Evolutionary conservation across 2,329 filamentous ascomycete genomes (phyloP).

Genomic region (Xylaria sp.): DNA sequence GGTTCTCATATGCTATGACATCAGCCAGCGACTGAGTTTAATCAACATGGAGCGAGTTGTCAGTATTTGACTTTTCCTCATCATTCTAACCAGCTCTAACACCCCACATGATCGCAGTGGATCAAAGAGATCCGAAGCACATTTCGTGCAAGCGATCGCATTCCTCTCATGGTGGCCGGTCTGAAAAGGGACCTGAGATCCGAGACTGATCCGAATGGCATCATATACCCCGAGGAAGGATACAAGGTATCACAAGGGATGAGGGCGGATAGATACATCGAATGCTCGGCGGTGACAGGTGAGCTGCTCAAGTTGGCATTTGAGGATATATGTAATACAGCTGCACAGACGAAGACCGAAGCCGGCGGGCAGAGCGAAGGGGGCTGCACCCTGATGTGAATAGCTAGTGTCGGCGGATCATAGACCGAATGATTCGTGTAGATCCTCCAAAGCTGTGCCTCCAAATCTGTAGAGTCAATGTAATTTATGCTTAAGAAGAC

Average conservation of each 20-base stretch:
- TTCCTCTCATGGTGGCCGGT: slow-evolving; percentile 67
- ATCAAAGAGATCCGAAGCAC: slow-evolving; percentile 62
- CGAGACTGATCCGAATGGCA: slow-evolving; percentile 67
- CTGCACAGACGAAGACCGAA: slow-evolving; percentile 58
- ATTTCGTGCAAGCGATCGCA: slow-evolving; percentile 58
- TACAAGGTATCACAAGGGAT: slow-evolving; percentile 66
- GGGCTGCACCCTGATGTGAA: slow-evolving; percentile 54
- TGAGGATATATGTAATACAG: slow-evolving; percentile 69
- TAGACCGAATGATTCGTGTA: not conserved
- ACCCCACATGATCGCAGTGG: slow-evolving; percentile 57
- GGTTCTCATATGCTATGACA: slow-evolving; percentile 70
- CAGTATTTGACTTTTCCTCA: slow-evolving; percentile 42
- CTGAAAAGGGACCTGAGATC: slow-evolving; percentile 70
- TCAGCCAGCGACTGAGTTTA: slow-evolving; percentile 66
- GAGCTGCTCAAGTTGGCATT: slow-evolving; percentile 67
- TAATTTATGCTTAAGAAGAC: not conserved
- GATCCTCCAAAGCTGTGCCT: not conserved
- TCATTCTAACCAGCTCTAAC: slow-evolving; percentile 10
- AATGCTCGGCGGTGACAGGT: slow-evolving; percentile 70
- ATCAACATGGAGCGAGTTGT: slow-evolving; percentile 68
- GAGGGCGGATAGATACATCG: slow-evolving; percentile 70
- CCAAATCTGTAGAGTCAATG: not conserved
- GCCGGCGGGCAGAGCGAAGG: slow-evolving; percentile 65
- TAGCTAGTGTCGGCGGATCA: not conserved
- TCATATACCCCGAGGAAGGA: slow-evolving; percentile 70